Percentiles rank a stretch among this genome's conserved stretches.
phyloP scores from a whole-genome alignment of 495 filamentous ascomycete species.

The Tuber brumale region DNA sequence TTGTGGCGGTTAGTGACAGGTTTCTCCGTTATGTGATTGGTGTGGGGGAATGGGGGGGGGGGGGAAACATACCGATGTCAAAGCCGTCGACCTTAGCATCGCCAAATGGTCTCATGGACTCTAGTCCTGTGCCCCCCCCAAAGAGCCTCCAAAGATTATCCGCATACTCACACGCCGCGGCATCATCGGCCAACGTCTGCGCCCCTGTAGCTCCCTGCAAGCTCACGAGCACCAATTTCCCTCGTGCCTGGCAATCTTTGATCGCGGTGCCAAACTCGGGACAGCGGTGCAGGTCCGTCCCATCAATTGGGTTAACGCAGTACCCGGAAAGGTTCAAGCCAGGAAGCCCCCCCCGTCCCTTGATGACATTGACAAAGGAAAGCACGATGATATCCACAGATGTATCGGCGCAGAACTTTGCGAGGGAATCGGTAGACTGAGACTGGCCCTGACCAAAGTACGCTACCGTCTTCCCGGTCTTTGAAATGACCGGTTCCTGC shows the following conservation, averaged over 20 bases:
- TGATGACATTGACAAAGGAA: constrained; percentile 4
- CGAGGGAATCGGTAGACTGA: constrained; percentile 1
- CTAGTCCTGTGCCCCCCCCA: constrained; percentile 43
- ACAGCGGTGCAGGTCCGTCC: constrained; percentile 42
- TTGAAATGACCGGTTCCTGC: background rate
- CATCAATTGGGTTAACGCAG: background rate
- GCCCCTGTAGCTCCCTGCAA: constrained; percentile 44
- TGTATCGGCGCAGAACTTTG: constrained; percentile 2
- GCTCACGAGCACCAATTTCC: constrained; percentile 47
- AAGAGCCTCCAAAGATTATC: constrained; percentile 49
- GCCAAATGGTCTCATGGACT: constrained; percentile 46
- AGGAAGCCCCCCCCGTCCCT: background rate
- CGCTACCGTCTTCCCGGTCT: background rate
- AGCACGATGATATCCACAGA: constrained; percentile 10
- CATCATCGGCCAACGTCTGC: constrained; percentile 41
- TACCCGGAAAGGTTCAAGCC: constrained; percentile 5
- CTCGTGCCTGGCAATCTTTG: constrained; percentile 44
- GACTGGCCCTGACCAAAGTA: constrained; percentile 5
- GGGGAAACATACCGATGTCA: constrained; percentile 43
- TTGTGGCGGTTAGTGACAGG: background rate
- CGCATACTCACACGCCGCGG: constrained; percentile 45
- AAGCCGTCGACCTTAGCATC: constrained; percentile 48
- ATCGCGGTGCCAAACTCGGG: constrained; percentile 45
- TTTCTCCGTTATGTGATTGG: background rate
- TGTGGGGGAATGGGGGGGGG: background rate